These are phyloP conservation scores for Leishmania tarentolae DNA, from an alignment of 208 protist genomes.

Conservation along the genomic window DNA sequence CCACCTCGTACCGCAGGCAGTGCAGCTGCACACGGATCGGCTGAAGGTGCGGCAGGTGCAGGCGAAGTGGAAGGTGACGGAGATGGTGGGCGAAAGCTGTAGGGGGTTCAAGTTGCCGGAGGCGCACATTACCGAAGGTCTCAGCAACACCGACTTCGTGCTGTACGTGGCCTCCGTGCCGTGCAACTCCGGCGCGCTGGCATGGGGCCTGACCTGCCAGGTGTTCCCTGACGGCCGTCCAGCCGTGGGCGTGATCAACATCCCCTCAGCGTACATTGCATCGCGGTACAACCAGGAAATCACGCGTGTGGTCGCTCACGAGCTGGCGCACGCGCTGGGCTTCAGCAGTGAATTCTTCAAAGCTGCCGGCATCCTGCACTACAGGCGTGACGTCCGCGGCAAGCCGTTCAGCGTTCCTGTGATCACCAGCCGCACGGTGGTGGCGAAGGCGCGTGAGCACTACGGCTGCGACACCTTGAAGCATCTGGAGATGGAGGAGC, in stretches of 20 bases:
- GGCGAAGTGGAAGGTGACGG: conserved; percentile 16
- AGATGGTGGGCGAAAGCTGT: conserved; percentile 7
- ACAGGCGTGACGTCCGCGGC: conserved; percentile 30
- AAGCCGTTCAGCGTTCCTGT: conserved; percentile 29
- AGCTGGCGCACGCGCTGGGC: conserved; percentile 87
- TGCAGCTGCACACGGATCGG: conserved; percentile 57
- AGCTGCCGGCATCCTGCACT: neutral
- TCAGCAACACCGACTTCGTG: conserved; percentile 57
- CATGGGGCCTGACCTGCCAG: conserved; percentile 57
- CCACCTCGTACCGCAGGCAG: conserved; percentile 41
- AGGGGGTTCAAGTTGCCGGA: conserved; percentile 12
- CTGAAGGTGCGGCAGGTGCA: conserved; percentile 44
- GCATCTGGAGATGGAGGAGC: conserved; percentile 85
- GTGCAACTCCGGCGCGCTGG: neutral
- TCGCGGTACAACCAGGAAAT: neutral
- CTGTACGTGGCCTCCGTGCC: conserved; percentile 69
- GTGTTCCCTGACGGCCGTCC: conserved; percentile 21
- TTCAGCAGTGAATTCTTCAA: conserved; percentile 41
- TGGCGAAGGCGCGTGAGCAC: conserved; percentile 44
- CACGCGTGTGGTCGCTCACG: conserved; percentile 57
- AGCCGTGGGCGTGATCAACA: conserved; percentile 51
- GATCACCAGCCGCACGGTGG: conserved; percentile 38
- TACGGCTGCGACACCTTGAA: conserved; percentile 62
- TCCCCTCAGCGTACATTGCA: conserved; percentile 40
- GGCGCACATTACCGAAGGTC: conserved; percentile 36